Percentiles rank a stretch among this genome's conserved stretches.
phyloP scores from a whole-genome alignment of 2,329 filamentous ascomycete species.

The Nannizzia gypsea region DNA sequence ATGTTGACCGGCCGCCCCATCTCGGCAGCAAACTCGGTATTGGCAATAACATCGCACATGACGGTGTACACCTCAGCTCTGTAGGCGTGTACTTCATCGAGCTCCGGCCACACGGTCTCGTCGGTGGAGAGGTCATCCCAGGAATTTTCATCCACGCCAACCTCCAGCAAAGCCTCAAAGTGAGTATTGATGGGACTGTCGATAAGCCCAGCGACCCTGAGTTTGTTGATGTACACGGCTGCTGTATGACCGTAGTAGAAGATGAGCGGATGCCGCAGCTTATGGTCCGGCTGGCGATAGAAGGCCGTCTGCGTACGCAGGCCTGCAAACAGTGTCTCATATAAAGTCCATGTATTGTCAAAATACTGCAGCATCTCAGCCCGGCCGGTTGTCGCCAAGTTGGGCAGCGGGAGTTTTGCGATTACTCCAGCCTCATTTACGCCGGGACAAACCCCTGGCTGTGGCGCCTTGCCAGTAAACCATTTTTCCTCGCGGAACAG shows the following conservation, averaged over 20 bases:
- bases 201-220: background rate
- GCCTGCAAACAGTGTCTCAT: background rate
- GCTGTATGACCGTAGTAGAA: background rate
- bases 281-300: background rate
- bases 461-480: constrained; percentile 1
- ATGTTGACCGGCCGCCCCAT: background rate
- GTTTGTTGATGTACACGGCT: background rate
- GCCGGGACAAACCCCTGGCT: background rate
- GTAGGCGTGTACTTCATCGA: background rate
- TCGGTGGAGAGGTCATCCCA: background rate
- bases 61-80: background rate
- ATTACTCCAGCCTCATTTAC: background rate
- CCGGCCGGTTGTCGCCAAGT: background rate
- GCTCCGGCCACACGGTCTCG: background rate
- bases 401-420: background rate
- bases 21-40: background rate
- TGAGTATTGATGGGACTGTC: background rate
- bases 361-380: background rate
- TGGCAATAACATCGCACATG: background rate
- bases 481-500: background rate
- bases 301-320: background rate
- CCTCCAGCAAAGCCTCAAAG: background rate
- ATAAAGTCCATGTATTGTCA: background rate
- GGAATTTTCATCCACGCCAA: background rate
- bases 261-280: background rate